Percentiles rank a stretch among this genome's conserved stretches.
phyloP scores from a whole-genome alignment of 2,329 filamentous ascomycete species.

The Monosporascus ibericus region DNA sequence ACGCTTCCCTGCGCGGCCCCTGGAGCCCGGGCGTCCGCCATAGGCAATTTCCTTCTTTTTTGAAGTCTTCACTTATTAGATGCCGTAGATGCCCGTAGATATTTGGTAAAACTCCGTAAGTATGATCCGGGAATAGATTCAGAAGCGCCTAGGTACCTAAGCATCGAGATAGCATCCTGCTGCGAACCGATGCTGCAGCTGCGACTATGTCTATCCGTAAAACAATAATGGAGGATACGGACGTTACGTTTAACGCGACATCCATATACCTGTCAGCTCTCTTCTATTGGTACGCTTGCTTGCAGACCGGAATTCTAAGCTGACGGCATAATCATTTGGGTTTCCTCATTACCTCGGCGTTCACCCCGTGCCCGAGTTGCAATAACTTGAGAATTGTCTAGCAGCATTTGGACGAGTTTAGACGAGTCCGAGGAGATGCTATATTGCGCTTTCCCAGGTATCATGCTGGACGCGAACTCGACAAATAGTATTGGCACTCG shows the following conservation, averaged over 20 bases:
- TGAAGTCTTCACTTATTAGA: neutral
- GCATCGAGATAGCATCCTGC: neutral
- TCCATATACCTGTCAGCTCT: neutral
- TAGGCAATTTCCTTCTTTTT: neutral
- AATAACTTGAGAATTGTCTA: neutral
- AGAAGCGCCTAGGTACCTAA: neutral
- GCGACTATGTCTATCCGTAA: neutral
- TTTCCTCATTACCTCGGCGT: neutral
- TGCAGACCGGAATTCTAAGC: neutral
- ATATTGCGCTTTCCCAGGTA: neutral
- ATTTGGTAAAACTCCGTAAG: neutral
- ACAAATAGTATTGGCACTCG: neutral
- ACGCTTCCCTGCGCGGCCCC: neutral
- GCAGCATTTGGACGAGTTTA: neutral
- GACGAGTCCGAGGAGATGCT: neutral
- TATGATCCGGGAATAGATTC: neutral
- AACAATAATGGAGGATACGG: neutral
- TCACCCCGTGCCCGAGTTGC: neutral
- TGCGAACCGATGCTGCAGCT: neutral
- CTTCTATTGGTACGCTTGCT: neutral
- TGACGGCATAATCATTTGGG: neutral
- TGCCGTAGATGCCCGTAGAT: neutral
- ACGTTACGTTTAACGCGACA: neutral
- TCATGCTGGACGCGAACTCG: too few relatives aligned
- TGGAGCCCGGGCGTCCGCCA: neutral